Evolutionary conservation across 805 yeast species (phyloP).

Genomic region (Metschnikowia dekortorum): DNA sequence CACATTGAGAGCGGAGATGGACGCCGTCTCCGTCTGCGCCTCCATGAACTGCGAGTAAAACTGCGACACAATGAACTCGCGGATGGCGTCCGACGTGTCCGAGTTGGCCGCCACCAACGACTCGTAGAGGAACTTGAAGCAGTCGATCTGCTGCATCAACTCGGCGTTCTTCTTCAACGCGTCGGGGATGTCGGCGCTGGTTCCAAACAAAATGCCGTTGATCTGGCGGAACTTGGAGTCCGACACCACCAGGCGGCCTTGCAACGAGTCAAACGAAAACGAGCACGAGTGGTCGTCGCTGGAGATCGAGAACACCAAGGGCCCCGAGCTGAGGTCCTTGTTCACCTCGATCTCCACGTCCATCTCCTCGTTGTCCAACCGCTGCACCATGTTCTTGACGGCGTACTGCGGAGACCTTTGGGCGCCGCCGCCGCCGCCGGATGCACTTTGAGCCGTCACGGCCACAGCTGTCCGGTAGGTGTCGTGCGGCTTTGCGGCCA

Average conservation of each 20-base stretch:
- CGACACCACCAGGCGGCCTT: neutral
- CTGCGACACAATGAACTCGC: constrained; percentile 2
- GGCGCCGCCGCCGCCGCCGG: neutral
- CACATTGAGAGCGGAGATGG: neutral
- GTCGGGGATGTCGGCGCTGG: constrained; percentile 1
- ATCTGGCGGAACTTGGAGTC: constrained; percentile 3
- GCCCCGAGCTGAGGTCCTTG: neutral
- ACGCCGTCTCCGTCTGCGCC: neutral
- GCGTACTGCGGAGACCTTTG: neutral
- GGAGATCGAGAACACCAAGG: constrained; percentile 2
- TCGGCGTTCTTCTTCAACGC: neutral
- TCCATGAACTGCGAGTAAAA: constrained; percentile 4
- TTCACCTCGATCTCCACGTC: constrained; percentile 1
- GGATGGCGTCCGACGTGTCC: constrained; percentile 1
- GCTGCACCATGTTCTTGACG: neutral
- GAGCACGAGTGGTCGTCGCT: constrained; percentile 3
- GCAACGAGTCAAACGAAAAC: constrained; percentile 1
- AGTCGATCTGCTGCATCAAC: constrained; percentile 4
- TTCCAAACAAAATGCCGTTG: constrained; percentile 2
- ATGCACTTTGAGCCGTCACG: neutral
- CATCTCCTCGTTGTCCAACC: neutral
- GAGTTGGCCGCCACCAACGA: constrained; percentile 1
- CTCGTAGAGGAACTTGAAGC: constrained; percentile 3
- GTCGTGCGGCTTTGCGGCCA: neutral
- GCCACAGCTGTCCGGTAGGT: neutral